Evolutionary conservation across 306 rosid species (phyloP).

Genomic region (Dryas drummondii): DNA sequence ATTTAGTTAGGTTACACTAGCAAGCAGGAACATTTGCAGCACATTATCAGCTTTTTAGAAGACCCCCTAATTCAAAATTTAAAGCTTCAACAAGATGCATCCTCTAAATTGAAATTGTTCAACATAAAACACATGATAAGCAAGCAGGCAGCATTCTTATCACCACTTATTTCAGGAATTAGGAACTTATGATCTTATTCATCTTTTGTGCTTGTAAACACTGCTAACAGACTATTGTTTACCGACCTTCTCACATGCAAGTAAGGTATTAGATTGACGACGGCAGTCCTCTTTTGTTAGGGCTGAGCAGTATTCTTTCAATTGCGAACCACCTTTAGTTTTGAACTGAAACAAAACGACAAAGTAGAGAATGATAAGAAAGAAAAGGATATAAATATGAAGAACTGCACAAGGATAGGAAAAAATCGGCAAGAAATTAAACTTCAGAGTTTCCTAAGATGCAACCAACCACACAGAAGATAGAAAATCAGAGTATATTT

Average conservation of each 20-base stretch:
- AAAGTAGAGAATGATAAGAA: no score
- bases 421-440: background rate
- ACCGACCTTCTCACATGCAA: slow-evolving; percentile 95
- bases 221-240: slow-evolving; percentile 6
- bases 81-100: background rate
- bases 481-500: background rate
- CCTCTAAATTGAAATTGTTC: background rate
- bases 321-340: slow-evolving; percentile 85
- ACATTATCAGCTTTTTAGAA: background rate
- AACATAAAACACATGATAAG: background rate
- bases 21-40: background rate
- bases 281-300: slow-evolving; percentile 96
- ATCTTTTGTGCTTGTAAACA: background rate
- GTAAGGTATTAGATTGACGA: slow-evolving; percentile 72
- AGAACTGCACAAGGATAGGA: no score
- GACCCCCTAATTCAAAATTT: background rate
- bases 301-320: slow-evolving; percentile 82
- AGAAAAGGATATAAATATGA: no score
- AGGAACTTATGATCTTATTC: background rate
- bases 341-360: slow-evolving; percentile 59
- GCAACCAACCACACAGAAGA: background rate
- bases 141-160: slow-evolving; percentile 5
- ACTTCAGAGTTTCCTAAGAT: background rate
- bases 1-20: background rate
- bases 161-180: background rate